Evolutionary conservation across 257 asterid species (phyloP), one percentile per base, ranked within the genome.

Genomic region (Nicotiana sylvestris): DNA sequence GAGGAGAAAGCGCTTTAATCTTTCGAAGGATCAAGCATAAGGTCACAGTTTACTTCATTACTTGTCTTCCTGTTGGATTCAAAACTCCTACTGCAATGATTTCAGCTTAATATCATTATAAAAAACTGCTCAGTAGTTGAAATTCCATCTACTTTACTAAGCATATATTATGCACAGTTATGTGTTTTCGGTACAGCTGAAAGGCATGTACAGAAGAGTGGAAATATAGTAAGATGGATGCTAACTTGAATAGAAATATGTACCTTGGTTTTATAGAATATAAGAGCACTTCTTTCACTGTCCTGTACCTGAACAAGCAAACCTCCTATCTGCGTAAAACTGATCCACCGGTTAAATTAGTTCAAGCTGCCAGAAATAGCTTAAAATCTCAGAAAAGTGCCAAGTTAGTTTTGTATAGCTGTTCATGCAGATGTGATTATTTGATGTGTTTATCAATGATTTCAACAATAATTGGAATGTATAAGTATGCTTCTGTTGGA

Each of bases 11-110:
- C 78, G 83, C 84, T 81, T 61, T 94, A 39, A 83, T 93, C 62
- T 85, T 94, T 69, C 89, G 93, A 87, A 93, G 92, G 89, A 74
- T 93, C 78, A 93, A 94, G 91, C 90, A 92, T 86, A 94, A 90
- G 91, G 89, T 92, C 76, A 84, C 89, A 2, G 70, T 92, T 51
- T 92, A 87, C 72, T 91, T 93, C 12, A 89, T 94, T 57, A 88
- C 89, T 16, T 94, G 98, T 84, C 87, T 94, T 81, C 97, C 97
- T 30, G 84, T 86, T 13, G 84, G 86, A 66, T 88, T 92, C 83
- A 89, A 87, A 86, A 58, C 90, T 81, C 94, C 92, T 21, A 81
- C 92, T 77, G 88, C 87, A 64, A 82, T 93, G 87, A 89, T 93
- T 87, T 91, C 96, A 35, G 82, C 82, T 85, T 84, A 86, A 81